Conservation (phyloP, 1,284 basidiomycete species). For the Coriolopsis trogii region DNA sequence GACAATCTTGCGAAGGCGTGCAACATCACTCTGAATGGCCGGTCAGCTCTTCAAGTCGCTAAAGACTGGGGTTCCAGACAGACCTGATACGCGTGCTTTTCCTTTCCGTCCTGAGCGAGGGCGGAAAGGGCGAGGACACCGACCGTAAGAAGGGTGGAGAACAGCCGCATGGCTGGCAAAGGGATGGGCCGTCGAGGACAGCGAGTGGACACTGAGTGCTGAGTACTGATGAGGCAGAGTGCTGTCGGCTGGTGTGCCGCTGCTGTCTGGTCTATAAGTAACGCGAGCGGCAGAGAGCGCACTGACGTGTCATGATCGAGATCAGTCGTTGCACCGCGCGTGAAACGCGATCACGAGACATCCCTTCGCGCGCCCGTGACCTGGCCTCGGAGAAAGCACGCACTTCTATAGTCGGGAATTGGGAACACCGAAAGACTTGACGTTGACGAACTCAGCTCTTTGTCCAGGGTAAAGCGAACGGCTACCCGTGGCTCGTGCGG, state of each 20-base stretch:
- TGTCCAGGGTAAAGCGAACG: no score
- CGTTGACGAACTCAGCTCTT: no score
- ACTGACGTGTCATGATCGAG: conserved; percentile 29
- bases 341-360: conserved; percentile 28
- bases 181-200: neutral
- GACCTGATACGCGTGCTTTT: conserved; percentile 81
- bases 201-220: neutral
- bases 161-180: conserved; percentile 57
- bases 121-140: conserved; percentile 51
- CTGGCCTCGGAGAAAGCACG: neutral
- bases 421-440: no score
- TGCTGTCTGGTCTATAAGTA: conserved; percentile 21
- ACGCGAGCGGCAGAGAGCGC: no score
- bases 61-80: conserved; percentile 21
- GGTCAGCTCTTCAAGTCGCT: neutral
- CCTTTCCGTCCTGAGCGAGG: conserved; percentile 57
- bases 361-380: conserved; percentile 8
- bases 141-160: conserved; percentile 54
- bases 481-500: no score
- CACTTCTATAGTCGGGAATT: no score
- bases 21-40: conserved; percentile 79
- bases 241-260: neutral
- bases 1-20: conserved; percentile 88
- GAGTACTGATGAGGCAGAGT: conserved; percentile 1
- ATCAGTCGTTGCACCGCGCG: conserved; percentile 15